A percentile compares a stretch with the other conserved stretches of the same genome.
These are phyloP conservation scores for Senecio squalidus DNA, from an alignment of 140 eudicot genomes.

Conservation along the genomic window DNA sequence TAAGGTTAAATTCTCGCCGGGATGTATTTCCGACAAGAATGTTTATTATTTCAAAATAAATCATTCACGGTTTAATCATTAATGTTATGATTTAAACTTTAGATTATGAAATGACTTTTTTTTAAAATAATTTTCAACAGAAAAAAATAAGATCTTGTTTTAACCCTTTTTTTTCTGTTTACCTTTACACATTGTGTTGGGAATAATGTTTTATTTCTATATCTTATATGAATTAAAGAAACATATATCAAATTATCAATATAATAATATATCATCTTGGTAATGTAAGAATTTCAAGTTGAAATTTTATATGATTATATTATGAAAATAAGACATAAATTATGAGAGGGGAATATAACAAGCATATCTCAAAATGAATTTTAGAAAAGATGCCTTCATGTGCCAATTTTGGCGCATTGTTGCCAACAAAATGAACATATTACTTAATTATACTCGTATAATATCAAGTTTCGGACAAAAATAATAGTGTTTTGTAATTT, in stretches of 20 bases:
- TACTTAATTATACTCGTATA: background rate
- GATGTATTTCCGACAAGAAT: too few species aligned
- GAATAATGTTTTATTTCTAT: too few species aligned
- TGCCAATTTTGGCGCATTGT: constrained; percentile 13
- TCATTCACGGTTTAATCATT: too few species aligned
- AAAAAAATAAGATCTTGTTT: too few species aligned
- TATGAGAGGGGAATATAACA: background rate
- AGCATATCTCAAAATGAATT: constrained; percentile 18
- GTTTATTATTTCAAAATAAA: too few species aligned
- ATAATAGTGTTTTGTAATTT: background rate
- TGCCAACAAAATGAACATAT: background rate
- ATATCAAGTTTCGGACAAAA: background rate
- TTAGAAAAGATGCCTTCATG: constrained; percentile 12
- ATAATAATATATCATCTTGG: constrained; percentile 13
- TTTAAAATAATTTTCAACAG: too few species aligned
- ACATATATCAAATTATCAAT: background rate
- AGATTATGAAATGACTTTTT: too few species aligned
- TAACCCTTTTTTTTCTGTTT: too few species aligned
- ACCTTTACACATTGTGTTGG: too few species aligned
- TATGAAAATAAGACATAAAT: background rate
- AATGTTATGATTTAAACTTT: too few species aligned
- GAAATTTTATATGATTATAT: background rate
- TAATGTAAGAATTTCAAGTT: background rate
- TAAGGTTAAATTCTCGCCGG: too few species aligned
- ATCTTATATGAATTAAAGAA: background rate